These are phyloP conservation scores for Fraxinus sp. DNA, from an alignment of 305 asterid species.

Conservation along the genomic window DNA sequence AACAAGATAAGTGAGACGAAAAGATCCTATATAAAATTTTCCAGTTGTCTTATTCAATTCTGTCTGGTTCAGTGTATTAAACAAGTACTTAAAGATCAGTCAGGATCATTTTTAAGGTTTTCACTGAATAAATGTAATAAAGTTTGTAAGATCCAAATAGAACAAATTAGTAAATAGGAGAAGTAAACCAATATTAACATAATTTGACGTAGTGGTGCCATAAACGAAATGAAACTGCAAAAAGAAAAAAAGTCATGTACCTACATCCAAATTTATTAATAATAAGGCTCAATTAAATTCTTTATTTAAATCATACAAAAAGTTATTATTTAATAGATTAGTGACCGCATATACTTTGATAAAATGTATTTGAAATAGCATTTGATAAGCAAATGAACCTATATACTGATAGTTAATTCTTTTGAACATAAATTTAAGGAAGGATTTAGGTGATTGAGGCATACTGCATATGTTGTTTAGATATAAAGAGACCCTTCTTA, in stretches of 20 bases:
- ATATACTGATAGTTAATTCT: not conserved
- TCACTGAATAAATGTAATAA: not conserved
- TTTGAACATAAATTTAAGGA: not conserved
- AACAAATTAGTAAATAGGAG: not conserved
- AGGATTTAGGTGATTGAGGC: not conserved
- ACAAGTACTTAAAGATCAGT: not conserved
- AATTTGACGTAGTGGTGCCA: not conserved
- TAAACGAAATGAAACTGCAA: not conserved
- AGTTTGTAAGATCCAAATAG: not conserved
- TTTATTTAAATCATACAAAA: not conserved
- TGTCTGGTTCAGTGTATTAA: not conserved
- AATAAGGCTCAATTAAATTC: not conserved
- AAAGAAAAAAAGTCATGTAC: not conserved
- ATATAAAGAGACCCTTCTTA: not conserved
- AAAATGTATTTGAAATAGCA: not conserved
- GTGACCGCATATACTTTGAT: not conserved
- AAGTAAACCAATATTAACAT: not conserved
- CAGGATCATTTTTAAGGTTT: not conserved
- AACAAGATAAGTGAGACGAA: not conserved
- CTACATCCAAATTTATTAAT: not conserved
- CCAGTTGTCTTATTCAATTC: not conserved
- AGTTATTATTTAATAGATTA: not conserved
- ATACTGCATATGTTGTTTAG: not conserved
- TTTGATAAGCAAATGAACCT: not conserved
- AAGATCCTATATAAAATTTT: not conserved